Evolutionary conservation across 2,329 filamentous ascomycete species (phyloP).

Genomic region (Xylariaceae sp.): DNA sequence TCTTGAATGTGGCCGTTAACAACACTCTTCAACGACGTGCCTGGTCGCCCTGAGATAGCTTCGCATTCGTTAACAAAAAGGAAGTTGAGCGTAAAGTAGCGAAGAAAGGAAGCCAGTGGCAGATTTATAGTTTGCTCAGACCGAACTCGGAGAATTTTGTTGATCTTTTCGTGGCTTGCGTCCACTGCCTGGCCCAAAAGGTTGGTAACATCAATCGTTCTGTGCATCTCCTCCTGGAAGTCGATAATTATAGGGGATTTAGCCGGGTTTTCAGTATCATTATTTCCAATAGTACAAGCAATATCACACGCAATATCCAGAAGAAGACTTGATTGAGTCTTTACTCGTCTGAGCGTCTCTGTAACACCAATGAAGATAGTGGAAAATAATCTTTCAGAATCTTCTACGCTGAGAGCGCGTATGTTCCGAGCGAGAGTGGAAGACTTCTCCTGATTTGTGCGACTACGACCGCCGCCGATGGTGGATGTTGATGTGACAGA

Average conservation of each 20-base stretch:
- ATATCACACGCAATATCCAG: constrained; percentile 93
- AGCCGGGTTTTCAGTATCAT: neutral
- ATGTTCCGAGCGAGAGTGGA: constrained; percentile 81
- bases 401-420: too few relatives aligned
- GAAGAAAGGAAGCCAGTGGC: constrained; percentile 64
- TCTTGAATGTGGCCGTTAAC: constrained; percentile 77
- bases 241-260: constrained; percentile 42
- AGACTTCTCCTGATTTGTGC: constrained; percentile 82
- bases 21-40: constrained; percentile 67
- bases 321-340: constrained; percentile 86
- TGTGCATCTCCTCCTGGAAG: constrained; percentile 61
- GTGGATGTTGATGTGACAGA: constrained; percentile 84
- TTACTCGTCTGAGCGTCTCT: constrained; percentile 77
- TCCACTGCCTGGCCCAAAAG: constrained; percentile 75
- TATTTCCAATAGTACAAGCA: constrained; percentile 64
- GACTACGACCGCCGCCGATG: constrained; percentile 54
- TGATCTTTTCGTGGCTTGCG: constrained; percentile 69
- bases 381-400: constrained; percentile 43
- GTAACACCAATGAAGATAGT: constrained; percentile 82
- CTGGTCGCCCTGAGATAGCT: constrained; percentile 76
- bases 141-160: constrained; percentile 71
- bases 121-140: constrained; percentile 67
- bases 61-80: constrained; percentile 84
- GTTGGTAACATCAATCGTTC: constrained; percentile 70
- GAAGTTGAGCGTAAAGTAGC: constrained; percentile 77